Conservation (phyloP, 2,329 filamentous ascomycete genomes). For the Sporothrix protearum region DNA sequence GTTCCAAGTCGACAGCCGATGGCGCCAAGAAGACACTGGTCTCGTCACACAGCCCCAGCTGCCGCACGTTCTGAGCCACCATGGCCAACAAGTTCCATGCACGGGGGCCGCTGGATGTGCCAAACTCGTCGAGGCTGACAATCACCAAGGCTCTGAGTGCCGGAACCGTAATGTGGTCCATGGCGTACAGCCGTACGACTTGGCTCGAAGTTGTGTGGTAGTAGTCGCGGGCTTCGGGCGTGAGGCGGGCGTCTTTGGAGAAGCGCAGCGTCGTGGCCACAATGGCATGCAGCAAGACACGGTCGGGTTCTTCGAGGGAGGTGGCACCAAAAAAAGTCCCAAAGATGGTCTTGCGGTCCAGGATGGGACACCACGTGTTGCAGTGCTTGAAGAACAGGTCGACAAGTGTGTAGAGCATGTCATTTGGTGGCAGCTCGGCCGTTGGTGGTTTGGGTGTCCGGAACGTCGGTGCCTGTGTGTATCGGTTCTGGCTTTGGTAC, state of each 20-base stretch:
- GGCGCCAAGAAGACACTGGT: conserved; percentile 64
- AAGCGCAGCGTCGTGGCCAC: conserved; percentile 84
- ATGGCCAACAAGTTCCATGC: conserved; percentile 89
- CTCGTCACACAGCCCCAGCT: conserved; percentile 79
- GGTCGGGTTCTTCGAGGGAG: conserved; percentile 73
- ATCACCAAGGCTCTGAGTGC: conserved; percentile 84
- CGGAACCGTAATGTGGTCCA: conserved; percentile 86
- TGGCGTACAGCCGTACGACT: conserved; percentile 78
- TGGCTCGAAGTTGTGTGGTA: conserved; percentile 81
- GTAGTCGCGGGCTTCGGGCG: conserved; percentile 64
- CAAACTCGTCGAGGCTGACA: conserved; percentile 76
- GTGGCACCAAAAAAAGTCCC: conserved; percentile 77
- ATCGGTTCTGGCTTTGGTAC: background rate
- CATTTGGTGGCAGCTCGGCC: conserved; percentile 69
- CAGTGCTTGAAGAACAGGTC: conserved; percentile 77
- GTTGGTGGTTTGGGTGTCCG: background rate
- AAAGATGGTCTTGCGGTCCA: conserved; percentile 77
- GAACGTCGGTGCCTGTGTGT: background rate
- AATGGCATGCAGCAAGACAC: conserved; percentile 79
- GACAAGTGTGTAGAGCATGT: conserved; percentile 67
- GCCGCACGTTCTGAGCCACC: conserved; percentile 82
- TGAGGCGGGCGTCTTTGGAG: conserved; percentile 71
- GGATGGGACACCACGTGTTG: conserved; percentile 81
- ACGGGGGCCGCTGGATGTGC: conserved; percentile 81
- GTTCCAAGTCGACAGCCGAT: background rate